A percentile compares a stretch with the other conserved stretches of the same genome.
These are phyloP conservation scores for Hypoxylon sp. DNA, from an alignment of 2,329 filamentous ascomycete genomes.

Conservation along the genomic window DNA sequence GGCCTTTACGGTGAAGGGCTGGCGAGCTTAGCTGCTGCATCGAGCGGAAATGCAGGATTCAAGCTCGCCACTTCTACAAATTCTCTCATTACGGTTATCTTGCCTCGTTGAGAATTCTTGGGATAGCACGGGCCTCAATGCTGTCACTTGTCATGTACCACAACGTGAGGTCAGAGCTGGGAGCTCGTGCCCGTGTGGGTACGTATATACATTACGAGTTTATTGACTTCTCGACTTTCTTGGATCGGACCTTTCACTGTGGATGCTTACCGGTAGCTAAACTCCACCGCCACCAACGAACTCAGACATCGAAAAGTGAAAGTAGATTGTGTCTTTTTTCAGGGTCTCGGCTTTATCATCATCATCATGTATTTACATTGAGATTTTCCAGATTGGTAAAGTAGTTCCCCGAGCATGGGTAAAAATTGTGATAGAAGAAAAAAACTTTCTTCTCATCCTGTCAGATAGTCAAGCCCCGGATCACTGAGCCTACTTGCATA, in stretches of 20 bases:
- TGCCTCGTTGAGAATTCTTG: slow-evolving; percentile 35
- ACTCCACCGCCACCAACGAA: slow-evolving; percentile 16
- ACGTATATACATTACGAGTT: neutral
- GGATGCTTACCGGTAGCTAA: neutral
- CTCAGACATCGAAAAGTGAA: neutral
- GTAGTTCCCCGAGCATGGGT: slow-evolving; percentile 1
- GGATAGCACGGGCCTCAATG: slow-evolving; percentile 37
- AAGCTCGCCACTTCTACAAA: slow-evolving; percentile 32
- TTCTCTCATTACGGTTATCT: slow-evolving; percentile 34
- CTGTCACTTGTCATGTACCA: slow-evolving; percentile 39
- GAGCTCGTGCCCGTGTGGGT: slow-evolving; percentile 12
- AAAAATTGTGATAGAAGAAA: too few species aligned
- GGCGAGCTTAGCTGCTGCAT: slow-evolving; percentile 17
- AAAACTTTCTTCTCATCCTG: slow-evolving; percentile 13
- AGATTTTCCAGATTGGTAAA: slow-evolving; percentile 12
- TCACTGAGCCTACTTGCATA: slow-evolving; percentile 41
- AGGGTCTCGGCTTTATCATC: slow-evolving; percentile 23
- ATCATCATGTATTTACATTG: neutral
- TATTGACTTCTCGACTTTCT: slow-evolving; percentile 24
- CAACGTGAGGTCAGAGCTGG: slow-evolving; percentile 26
- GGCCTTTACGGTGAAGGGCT: slow-evolving; percentile 1
- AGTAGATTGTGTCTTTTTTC: neutral
- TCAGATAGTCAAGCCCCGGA: slow-evolving; percentile 29
- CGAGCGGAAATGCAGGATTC: slow-evolving; percentile 20
- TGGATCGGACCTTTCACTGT: slow-evolving; percentile 35